Evolutionary conservation across 108 stramenopile species (phyloP).

Genomic region (Pinguiococcus pyrenoidosus): DNA sequence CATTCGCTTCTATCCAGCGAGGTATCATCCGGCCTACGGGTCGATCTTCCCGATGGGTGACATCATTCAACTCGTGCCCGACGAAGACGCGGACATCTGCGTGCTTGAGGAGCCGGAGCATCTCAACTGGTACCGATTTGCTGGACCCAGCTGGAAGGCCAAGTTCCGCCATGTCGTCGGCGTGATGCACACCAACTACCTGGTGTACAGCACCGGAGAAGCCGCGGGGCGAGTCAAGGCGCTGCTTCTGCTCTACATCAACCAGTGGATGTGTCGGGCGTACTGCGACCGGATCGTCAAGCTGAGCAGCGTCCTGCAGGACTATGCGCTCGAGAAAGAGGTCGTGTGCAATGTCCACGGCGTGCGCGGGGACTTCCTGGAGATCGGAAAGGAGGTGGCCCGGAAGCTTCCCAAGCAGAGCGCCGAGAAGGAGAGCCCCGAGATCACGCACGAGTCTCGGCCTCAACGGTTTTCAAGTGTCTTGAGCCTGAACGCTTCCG

Average conservation of each 20-base stretch:
- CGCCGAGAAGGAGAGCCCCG: neutral
- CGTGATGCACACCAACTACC: conserved; percentile 79
- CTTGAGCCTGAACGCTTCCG: too few species aligned
- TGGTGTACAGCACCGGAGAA: conserved; percentile 47
- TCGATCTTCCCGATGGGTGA: conserved; percentile 76
- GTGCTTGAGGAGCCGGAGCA: conserved; percentile 91
- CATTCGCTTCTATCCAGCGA: conserved; percentile 52
- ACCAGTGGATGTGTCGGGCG: conserved; percentile 31
- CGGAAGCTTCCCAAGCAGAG: neutral
- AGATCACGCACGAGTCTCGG: neutral
- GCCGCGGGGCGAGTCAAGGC: conserved; percentile 14
- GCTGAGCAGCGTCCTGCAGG: conserved; percentile 26
- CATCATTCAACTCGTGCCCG: conserved; percentile 49
- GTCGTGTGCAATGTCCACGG: conserved; percentile 84
- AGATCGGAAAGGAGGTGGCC: conserved; percentile 17
- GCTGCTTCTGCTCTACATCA: conserved; percentile 14
- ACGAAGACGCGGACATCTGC: conserved; percentile 55
- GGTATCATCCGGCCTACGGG: conserved; percentile 54
- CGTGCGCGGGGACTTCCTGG: conserved; percentile 64
- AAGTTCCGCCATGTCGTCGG: conserved; percentile 81
- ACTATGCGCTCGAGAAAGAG: conserved; percentile 50
- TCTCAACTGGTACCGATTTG: conserved; percentile 62
- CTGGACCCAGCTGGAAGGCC: conserved; percentile 46
- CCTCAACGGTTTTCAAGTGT: neutral
- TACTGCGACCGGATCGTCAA: conserved; percentile 39